Percentiles rank a stretch among this genome's conserved stretches.
phyloP scores from a whole-genome alignment of 2,329 filamentous ascomycete genomes.

The Diaporthe vaccinii region DNA sequence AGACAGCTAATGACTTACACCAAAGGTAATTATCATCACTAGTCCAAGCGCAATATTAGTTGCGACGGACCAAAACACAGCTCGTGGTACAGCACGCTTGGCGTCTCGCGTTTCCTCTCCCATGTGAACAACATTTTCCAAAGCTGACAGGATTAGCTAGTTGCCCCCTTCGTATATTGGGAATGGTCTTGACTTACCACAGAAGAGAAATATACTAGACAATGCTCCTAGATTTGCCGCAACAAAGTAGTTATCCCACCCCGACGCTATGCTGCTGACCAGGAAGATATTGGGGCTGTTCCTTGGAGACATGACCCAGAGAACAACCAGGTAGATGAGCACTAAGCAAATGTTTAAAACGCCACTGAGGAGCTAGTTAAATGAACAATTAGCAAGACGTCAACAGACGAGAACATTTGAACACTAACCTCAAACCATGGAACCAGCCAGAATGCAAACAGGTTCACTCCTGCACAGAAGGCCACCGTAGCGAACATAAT shows the following conservation, averaged over 20 bases:
- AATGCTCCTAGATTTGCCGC: constrained; percentile 54
- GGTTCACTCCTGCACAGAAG: constrained; percentile 47
- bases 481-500: constrained; percentile 52
- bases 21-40: constrained; percentile 55
- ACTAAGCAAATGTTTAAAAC: constrained; percentile 46
- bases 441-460: constrained; percentile 53
- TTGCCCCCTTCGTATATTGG: background rate
- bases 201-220: constrained; percentile 50
- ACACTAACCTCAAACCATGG: constrained; percentile 51
- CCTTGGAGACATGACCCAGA: constrained; percentile 37
- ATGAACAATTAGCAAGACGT: background rate
- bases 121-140: constrained; percentile 64
- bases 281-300: constrained; percentile 32
- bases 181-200: constrained; percentile 42
- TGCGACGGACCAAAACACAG: constrained; percentile 58
- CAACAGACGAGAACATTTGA: background rate
- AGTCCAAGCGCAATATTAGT: constrained; percentile 58
- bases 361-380: constrained; percentile 47
- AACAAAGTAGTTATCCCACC: constrained; percentile 38
- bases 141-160: constrained; percentile 50
- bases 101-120: constrained; percentile 59
- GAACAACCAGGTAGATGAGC: constrained; percentile 37
- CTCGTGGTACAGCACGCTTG: constrained; percentile 60
- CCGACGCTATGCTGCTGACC: constrained; percentile 5
- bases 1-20: constrained; percentile 47